These are phyloP conservation scores for Laburnicola sp. DNA, from an alignment of 2,329 filamentous ascomycete species.

Conservation along the genomic window DNA sequence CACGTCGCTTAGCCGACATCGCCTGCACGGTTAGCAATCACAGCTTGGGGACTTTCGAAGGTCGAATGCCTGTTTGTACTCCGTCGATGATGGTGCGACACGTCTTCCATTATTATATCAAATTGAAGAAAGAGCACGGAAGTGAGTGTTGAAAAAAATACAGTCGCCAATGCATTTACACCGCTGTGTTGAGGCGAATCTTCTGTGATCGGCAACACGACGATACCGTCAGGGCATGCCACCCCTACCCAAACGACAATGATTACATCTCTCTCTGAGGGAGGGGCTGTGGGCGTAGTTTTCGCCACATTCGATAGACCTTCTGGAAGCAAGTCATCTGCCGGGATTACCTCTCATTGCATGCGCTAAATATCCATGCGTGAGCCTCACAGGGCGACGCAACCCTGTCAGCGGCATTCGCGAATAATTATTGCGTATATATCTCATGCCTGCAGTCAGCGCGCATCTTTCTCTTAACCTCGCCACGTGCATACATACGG, in stretches of 20 bases:
- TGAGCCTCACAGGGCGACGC: constrained; percentile 3
- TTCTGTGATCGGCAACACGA: constrained; percentile 4
- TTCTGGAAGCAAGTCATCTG: constrained; percentile 1
- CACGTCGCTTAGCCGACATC: constrained; percentile 4
- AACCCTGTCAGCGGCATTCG: not conserved
- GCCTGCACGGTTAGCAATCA: constrained; percentile 10
- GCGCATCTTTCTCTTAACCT: not conserved
- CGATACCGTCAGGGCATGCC: not conserved
- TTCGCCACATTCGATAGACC: not conserved
- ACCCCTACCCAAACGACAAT: not conserved
- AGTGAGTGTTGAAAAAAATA: not conserved
- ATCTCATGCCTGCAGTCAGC: constrained; percentile 5
- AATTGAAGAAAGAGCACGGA: not conserved
- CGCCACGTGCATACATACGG: not conserved
- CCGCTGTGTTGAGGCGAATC: not conserved
- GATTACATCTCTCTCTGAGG: not conserved
- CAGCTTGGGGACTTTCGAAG: constrained; percentile 6
- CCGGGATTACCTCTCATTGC: not conserved
- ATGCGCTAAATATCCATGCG: constrained; percentile 5
- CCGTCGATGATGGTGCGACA: constrained; percentile 1
- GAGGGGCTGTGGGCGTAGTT: not conserved
- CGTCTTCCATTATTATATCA: not conserved
- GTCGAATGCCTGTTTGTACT: not conserved
- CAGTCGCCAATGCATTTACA: constrained; percentile 2
- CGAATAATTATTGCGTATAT: constrained; percentile 4